These are phyloP conservation scores for Saraca asoca DNA, from an alignment of 331 rosid genomes.

Conservation along the genomic window DNA sequence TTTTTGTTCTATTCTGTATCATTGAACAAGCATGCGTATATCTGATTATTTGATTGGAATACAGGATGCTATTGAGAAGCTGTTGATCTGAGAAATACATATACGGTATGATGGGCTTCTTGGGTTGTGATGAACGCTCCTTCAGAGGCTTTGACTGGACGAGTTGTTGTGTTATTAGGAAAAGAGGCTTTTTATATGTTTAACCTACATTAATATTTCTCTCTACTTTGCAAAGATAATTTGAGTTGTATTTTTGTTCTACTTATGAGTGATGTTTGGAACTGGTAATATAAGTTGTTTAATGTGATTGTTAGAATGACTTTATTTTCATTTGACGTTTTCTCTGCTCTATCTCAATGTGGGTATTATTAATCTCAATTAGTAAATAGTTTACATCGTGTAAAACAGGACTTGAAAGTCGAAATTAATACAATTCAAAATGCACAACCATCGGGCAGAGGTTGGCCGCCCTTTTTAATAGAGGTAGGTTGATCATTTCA, in stretches of 20 bases:
- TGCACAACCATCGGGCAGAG: too few species aligned
- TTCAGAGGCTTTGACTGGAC: conserved; percentile 80
- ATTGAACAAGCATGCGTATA: not conserved
- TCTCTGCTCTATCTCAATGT: too few species aligned
- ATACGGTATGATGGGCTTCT: conserved; percentile 79
- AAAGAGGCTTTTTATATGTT: conserved; percentile 21
- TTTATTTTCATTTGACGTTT: too few species aligned
- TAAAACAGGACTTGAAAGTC: too few species aligned
- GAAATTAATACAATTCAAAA: too few species aligned
- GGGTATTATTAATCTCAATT: too few species aligned
- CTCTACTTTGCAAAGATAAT: conserved; percentile 17
- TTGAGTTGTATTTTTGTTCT: conserved; percentile 20
- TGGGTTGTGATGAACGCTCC: conserved; percentile 44
- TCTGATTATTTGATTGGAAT: conserved; percentile 29
- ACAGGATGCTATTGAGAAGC: conserved; percentile 81
- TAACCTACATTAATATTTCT: conserved; percentile 29
- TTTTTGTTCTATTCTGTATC: not conserved
- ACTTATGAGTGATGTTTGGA: conserved; percentile 22
- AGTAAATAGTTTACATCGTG: too few species aligned
- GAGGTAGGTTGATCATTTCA: too few species aligned
- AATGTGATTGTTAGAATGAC: not conserved
- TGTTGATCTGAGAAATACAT: conserved; percentile 52
- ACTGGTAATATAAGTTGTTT: conserved; percentile 9
- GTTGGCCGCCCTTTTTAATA: too few species aligned
- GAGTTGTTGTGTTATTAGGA: conserved; percentile 44